phyloP scores from a whole-genome alignment of 139 green algal species.

The Chlorella vulgaris region DNA sequence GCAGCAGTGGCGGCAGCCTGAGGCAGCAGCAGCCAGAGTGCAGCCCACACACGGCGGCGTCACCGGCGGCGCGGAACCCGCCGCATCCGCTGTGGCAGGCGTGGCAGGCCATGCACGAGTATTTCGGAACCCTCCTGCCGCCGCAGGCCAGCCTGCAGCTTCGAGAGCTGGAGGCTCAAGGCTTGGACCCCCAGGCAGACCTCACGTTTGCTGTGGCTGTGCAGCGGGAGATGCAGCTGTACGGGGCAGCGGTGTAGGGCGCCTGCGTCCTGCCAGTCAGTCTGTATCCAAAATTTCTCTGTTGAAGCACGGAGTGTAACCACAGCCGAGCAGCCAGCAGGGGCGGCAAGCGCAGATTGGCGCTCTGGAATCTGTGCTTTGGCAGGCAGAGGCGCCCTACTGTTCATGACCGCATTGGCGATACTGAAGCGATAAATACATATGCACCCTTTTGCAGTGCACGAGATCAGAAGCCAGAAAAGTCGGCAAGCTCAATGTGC shows the following conservation, averaged over 20 bases:
- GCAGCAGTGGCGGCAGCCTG: neutral
- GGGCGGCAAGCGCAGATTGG: too few relatives aligned
- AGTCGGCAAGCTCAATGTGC: too few relatives aligned
- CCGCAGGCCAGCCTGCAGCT: neutral
- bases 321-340: too few relatives aligned
- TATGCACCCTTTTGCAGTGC: too few relatives aligned
- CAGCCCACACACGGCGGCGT: constrained; percentile 6
- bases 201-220: constrained; percentile 24
- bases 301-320: too few relatives aligned
- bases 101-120: constrained; percentile 22
- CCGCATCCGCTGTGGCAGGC: constrained; percentile 28
- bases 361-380: too few relatives aligned
- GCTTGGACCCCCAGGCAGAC: neutral
- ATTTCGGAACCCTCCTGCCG: neutral
- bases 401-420: too few relatives aligned
- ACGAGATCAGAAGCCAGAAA: too few relatives aligned
- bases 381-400: too few relatives aligned
- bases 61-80: constrained; percentile 6
- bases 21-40: too few relatives aligned
- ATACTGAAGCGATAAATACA: too few relatives aligned
- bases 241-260: neutral
- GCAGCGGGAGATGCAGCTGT: constrained; percentile 26
- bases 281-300: neutral
- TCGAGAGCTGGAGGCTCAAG: constrained; percentile 7
- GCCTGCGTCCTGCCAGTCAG: neutral